Evolutionary conservation across 176 grass and related monocot species (phyloP).

Genomic region (Avena atlantica): DNA sequence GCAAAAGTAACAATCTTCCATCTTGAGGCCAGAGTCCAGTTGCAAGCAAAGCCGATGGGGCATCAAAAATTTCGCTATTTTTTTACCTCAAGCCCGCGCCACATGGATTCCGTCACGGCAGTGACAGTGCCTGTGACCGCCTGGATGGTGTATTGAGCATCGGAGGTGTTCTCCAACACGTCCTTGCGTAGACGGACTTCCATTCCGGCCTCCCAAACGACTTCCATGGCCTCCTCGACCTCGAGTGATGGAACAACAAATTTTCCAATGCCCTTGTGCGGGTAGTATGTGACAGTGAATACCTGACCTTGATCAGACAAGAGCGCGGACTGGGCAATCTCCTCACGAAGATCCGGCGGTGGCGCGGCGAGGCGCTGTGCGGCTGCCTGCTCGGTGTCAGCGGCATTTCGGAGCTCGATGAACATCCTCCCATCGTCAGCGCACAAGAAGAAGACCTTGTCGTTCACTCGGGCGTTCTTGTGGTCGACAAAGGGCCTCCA

Average conservation of each 20-base stretch:
- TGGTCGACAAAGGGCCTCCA: not conserved
- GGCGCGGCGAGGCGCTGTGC: not conserved
- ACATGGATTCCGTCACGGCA: not conserved
- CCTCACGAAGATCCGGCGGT: not conserved
- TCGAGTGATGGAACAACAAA: not conserved
- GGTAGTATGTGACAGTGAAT: no score
- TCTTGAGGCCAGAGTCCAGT: not conserved
- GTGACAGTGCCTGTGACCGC: not conserved
- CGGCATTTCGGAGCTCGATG: not conserved
- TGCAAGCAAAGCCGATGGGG: not conserved
- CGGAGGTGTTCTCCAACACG: not conserved
- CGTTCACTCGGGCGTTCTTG: not conserved
- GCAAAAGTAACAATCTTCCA: not conserved
- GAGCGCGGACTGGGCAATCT: not conserved
- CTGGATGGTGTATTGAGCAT: not conserved
- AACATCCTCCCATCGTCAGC: not conserved
- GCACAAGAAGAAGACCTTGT: not conserved
- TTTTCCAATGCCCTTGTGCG: no score
- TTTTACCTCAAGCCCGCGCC: not conserved
- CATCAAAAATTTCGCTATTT: not conserved
- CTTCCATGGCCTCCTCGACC: not conserved
- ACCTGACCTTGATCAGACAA: not conserved
- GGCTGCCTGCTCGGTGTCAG: not conserved
- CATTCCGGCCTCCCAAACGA: not conserved
- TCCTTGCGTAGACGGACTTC: not conserved